Evolutionary conservation across 257 asterid species (phyloP).

Genomic region (Solanum chilense): DNA sequence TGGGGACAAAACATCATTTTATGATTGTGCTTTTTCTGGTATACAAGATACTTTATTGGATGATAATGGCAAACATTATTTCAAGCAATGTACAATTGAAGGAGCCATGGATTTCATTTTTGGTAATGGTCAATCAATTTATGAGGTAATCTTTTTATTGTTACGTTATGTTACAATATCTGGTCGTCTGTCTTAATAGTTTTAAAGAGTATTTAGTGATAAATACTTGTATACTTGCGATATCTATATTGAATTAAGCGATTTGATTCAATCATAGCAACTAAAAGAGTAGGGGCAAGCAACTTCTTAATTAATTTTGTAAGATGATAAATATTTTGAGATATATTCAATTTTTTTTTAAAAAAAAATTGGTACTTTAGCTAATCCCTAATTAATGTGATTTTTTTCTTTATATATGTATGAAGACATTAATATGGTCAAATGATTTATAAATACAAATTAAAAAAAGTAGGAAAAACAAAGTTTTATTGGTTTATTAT

Average conservation of each 20-base stretch:
- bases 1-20: slow-evolving; percentile 39
- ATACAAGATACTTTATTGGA: slow-evolving; percentile 49
- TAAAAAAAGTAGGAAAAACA: not conserved
- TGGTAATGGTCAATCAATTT: slow-evolving; percentile 42
- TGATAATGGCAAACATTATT: slow-evolving; percentile 34
- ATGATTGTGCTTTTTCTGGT: slow-evolving; percentile 27
- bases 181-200: not conserved
- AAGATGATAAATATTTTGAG: not conserved
- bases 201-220: not conserved
- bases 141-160: slow-evolving; percentile 23
- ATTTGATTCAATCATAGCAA: not conserved
- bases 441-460: not conserved
- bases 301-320: not conserved
- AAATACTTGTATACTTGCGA: not conserved
- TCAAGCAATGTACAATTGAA: slow-evolving; percentile 27
- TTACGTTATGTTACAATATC: not conserved
- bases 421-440: not conserved
- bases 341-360: not conserved
- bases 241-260: not conserved
- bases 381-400: not conserved
- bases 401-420: not conserved
- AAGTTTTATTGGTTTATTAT: not conserved
- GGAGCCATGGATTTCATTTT: slow-evolving; percentile 51
- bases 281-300: not conserved
- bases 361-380: not conserved